These are phyloP conservation scores for Ceratorhiza oryzae-sativae DNA, from an alignment of 1,284 basidiomycete genomes.

Conservation along the genomic window DNA sequence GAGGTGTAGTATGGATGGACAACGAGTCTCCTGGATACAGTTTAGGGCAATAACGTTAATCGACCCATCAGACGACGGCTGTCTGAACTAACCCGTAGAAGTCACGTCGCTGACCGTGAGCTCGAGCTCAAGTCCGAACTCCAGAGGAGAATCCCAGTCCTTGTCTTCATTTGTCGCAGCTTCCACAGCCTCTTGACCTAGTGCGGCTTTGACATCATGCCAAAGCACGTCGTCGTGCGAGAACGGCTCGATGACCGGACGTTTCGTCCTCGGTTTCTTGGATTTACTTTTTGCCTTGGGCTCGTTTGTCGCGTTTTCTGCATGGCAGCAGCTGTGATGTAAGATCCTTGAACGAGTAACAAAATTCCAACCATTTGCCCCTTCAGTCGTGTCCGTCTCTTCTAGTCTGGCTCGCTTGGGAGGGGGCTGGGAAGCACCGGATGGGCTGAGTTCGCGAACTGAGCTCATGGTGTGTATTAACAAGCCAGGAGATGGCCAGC, in stretches of 20 bases:
- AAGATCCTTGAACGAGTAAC: not conserved
- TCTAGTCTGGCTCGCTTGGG: conserved; percentile 22
- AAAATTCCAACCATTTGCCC: conserved; percentile 10
- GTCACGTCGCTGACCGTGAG: conserved; percentile 68
- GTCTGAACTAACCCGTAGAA: conserved; percentile 63
- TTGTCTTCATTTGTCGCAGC: conserved; percentile 58
- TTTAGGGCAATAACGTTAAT: not conserved
- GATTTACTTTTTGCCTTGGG: conserved; percentile 28
- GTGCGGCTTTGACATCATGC: conserved; percentile 70
- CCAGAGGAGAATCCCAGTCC: conserved; percentile 68
- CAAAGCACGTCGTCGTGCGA: conserved; percentile 78
- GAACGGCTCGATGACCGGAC: conserved; percentile 64
- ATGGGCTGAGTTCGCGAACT: conserved; percentile 5
- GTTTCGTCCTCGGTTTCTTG: conserved; percentile 45
- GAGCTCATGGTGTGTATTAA: conserved; percentile 12
- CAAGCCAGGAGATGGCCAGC: not conserved
- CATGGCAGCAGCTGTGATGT: not conserved
- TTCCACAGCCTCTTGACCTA: conserved; percentile 68
- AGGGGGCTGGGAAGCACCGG: conserved; percentile 17
- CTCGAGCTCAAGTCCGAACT: conserved; percentile 67
- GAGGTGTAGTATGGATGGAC: conserved; percentile 59
- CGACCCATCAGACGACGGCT: not conserved
- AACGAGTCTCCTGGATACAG: conserved; percentile 67
- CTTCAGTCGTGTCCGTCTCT: conserved; percentile 10
- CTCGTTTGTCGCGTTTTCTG: not conserved